phyloP scores from a whole-genome alignment of 352 stramenopile species.

The Pythium folliculosum region DNA sequence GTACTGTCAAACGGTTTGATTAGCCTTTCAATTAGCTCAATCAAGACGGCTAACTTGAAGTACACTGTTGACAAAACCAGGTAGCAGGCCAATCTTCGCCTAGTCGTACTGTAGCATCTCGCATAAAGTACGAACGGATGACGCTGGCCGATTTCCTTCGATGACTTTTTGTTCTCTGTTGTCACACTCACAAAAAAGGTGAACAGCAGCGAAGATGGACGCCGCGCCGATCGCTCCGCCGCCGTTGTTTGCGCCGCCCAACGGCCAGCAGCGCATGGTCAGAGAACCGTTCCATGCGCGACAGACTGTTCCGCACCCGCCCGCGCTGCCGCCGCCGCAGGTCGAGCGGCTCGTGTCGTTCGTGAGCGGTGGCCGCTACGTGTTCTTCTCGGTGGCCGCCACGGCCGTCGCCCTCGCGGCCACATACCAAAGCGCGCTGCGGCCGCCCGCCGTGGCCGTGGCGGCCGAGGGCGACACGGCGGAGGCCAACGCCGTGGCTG shows the following conservation, averaged over 20 bases:
- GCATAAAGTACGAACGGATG: neutral
- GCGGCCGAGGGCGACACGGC: neutral
- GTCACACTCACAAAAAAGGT: neutral
- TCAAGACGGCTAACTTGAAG: too few species aligned
- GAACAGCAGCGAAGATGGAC: neutral
- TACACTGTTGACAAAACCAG: too few species aligned
- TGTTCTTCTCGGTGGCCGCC: constrained; percentile 62
- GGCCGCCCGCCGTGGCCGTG: constrained; percentile 11
- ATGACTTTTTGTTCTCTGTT: neutral
- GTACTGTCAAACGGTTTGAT: too few species aligned
- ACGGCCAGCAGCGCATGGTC: neutral
- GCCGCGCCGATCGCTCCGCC: neutral
- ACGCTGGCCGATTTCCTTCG: neutral
- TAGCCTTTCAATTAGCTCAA: too few species aligned
- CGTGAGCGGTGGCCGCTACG: constrained; percentile 56
- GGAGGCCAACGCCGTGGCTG: neutral
- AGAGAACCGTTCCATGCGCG: neutral
- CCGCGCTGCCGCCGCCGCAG: constrained; percentile 11
- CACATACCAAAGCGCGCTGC: constrained; percentile 43
- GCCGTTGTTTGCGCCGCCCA: neutral
- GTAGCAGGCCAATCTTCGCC: too few species aligned
- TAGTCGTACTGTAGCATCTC: neutral
- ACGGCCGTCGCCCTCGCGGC: constrained; percentile 53
- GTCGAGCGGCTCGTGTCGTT: constrained; percentile 42
- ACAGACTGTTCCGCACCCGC: neutral